These are phyloP conservation scores for Russula emetica DNA, from an alignment of 768 basidiomycete species.

Conservation along the genomic window DNA sequence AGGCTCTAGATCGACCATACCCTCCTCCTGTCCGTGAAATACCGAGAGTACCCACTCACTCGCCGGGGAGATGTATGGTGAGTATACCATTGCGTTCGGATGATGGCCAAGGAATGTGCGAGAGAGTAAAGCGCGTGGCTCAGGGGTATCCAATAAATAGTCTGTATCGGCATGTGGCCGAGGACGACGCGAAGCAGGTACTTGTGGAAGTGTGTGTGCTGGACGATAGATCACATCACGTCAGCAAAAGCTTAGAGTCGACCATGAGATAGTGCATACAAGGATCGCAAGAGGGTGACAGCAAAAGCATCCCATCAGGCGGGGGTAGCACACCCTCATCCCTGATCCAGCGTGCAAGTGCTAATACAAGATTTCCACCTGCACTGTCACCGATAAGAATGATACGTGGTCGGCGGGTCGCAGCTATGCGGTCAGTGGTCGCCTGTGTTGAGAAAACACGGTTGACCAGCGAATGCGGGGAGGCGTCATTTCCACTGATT, in stretches of 20 bases:
- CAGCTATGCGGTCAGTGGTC: conserved; percentile 24
- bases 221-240: conserved; percentile 16
- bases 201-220: conserved; percentile 48
- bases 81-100: conserved; percentile 36
- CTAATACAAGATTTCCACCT: conserved; percentile 50
- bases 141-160: conserved; percentile 51
- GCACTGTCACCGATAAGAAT: conserved; percentile 53
- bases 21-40: conserved; percentile 34
- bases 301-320: conserved; percentile 45
- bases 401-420: conserved; percentile 32
- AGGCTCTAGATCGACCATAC: conserved; percentile 33
- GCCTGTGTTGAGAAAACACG: not conserved
- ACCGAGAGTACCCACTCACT: conserved; percentile 35
- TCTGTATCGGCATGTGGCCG: conserved; percentile 47
- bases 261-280: conserved; percentile 28
- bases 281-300: conserved; percentile 42
- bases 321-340: conserved; percentile 45
- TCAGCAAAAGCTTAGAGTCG: not conserved
- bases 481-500: conserved; percentile 24
- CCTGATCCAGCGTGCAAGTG: conserved; percentile 50
- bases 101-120: conserved; percentile 50
- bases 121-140: conserved; percentile 49
- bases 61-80: conserved; percentile 37
- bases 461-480: not conserved
- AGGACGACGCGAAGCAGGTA: conserved; percentile 46